A percentile compares a stretch with the other conserved stretches of the same genome.
Evolutionary conservation across 2,329 filamentous ascomycete species (phyloP).

Genomic region (Xylariomycetidae sp.): DNA sequence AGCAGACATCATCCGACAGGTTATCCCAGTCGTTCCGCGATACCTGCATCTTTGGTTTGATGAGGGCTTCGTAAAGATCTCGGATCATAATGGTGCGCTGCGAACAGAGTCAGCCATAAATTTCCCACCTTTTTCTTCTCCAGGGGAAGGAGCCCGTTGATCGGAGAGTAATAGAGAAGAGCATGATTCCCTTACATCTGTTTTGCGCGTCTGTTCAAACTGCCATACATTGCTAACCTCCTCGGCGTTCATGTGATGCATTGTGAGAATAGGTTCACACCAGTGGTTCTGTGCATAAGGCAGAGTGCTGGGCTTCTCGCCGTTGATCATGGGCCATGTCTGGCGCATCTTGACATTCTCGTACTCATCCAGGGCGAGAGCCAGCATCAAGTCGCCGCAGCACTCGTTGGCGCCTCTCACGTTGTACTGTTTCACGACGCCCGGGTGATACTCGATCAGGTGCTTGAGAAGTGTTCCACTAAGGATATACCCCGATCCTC

Average conservation of each 20-base stretch:
- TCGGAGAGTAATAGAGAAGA: no score
- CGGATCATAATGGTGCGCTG: slow-evolving; percentile 41
- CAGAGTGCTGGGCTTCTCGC: slow-evolving; percentile 48
- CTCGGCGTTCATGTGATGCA: slow-evolving; percentile 51
- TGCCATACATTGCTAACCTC: slow-evolving; percentile 50
- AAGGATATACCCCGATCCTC: slow-evolving; percentile 54
- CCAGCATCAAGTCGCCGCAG: slow-evolving; percentile 49
- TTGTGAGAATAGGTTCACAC: slow-evolving; percentile 54
- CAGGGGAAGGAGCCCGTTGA: no score
- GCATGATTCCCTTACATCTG: slow-evolving; percentile 29
- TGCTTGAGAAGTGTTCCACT: slow-evolving; percentile 47
- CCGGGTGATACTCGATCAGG: slow-evolving; percentile 38
- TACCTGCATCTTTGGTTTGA: slow-evolving; percentile 38
- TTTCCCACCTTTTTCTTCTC: no score
- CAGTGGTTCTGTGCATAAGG: slow-evolving; percentile 45
- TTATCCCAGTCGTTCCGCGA: slow-evolving; percentile 49
- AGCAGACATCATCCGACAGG: slow-evolving; percentile 42
- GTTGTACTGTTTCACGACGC: slow-evolving; percentile 43
- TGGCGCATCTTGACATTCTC: slow-evolving; percentile 38
- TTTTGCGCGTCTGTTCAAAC: slow-evolving; percentile 45
- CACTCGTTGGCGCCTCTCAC: slow-evolving; percentile 37
- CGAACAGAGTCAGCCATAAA: slow-evolving; percentile 12
- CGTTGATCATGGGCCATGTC: slow-evolving; percentile 50
- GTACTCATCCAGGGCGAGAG: slow-evolving; percentile 42
- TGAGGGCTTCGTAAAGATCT: slow-evolving; percentile 46